Base-by-base conservation (phyloP, 257 asterid genomes). In the Nyctanthes arbortristis region DNA sequence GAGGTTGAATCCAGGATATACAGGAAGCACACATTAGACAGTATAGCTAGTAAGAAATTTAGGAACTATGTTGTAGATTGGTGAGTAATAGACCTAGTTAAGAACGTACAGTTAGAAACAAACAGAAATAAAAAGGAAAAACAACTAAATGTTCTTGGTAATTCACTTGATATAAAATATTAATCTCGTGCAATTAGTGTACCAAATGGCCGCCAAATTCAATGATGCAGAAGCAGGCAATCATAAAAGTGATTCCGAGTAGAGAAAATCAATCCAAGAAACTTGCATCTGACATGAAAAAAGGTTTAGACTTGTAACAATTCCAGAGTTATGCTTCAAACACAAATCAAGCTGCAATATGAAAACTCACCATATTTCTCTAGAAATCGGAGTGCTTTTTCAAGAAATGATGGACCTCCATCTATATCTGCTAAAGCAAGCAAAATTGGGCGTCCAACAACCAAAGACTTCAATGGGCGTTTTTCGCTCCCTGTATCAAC, bases 371-470 rank as follows among this genome's bases (percentile, higher is more conserved):
- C 98, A 67, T 81, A 67, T 79, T 86, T 89, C 87, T 92, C 98
- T 61, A 92, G 83, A 73, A 81, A 81, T 40, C 58, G 75, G 61
- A 81, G 84, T 47, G 86, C 77, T 72, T 77, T 75, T 69, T 66
- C 75, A 70, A 91, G 94, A 77, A 92, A 89, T 68, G 97, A 87
- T 49, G 97, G 96, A 35, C 89, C 90, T 58, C 97, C 96, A 80
- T 89, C 96, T 72, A 92, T 89, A 79, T 92, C 98, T 81, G 89
- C 96, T 67, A 92, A 77, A 24, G 98, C 96, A 43, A 92, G 94
- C 79, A 91, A 84, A 78, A 91, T 89, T 43, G 97, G 97, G 16
- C 97, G 95, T 63, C 97, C 97, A 74, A 91, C 95, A 57, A 92
- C 98, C 85, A 92, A 79, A 66, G 98, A 92, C 78, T 89, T 92